Evolutionary conservation across 1,139 yeast species (phyloP).

Genomic region (Pichia sp.): DNA sequence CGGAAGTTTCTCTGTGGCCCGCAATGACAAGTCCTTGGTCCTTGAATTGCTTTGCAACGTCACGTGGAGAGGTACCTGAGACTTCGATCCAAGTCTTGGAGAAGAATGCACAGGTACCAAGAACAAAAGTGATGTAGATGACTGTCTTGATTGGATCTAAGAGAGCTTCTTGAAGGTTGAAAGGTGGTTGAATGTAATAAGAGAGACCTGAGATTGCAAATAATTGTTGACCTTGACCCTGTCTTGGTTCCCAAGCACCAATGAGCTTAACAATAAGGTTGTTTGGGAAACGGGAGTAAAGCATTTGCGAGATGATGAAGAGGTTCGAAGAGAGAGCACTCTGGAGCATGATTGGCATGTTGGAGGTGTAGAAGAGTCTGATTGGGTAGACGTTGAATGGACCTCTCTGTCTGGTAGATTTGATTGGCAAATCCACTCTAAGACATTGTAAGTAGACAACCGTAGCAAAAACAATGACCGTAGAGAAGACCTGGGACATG

Average conservation of each 20-base stretch:
- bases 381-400: slow-evolving; percentile 90
- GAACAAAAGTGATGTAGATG: slow-evolving; percentile 71
- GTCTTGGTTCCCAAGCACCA: slow-evolving; percentile 87
- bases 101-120: slow-evolving; percentile 88
- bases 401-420: slow-evolving; percentile 92
- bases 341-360: slow-evolving; percentile 96
- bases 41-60: slow-evolving; percentile 94
- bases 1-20: slow-evolving; percentile 91
- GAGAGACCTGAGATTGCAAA: slow-evolving; percentile 84
- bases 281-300: slow-evolving; percentile 81
- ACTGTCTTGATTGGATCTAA: slow-evolving; percentile 87
- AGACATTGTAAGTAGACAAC: slow-evolving; percentile 94
- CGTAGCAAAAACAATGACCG: slow-evolving; percentile 70
- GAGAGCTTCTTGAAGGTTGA: slow-evolving; percentile 71
- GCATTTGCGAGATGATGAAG: slow-evolving; percentile 87
- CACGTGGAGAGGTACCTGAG: slow-evolving; percentile 91
- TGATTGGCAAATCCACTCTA: slow-evolving; percentile 90
- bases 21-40: slow-evolving; percentile 97
- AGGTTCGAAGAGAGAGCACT: slow-evolving; percentile 88
- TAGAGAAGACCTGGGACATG: slow-evolving; percentile 84
- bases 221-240: slow-evolving; percentile 68
- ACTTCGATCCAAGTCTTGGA: slow-evolving; percentile 99
- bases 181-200: slow-evolving; percentile 94
- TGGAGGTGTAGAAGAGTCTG: slow-evolving; percentile 91
- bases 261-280: slow-evolving; percentile 69